Base-by-base conservation (phyloP, 2,329 filamentous ascomycete species). In the Penicillium sp. region DNA sequence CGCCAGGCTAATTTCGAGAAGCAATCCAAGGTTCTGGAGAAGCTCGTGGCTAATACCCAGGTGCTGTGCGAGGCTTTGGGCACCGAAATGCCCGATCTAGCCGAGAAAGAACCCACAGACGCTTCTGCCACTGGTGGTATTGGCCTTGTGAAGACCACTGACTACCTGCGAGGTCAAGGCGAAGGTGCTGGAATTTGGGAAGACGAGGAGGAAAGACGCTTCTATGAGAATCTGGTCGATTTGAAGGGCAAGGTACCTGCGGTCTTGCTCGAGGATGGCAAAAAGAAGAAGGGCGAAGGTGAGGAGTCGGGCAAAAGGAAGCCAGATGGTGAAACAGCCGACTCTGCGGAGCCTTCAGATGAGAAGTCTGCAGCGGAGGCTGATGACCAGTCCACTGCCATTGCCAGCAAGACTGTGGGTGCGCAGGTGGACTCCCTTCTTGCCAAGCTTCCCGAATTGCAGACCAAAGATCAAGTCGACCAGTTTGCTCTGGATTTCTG, bases 131-230 rank as follows among this genome's bases (percentile, higher is more conserved):
- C 89, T 67, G 87, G 90, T 51, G 88, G 89, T 1, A 97, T 99
- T 66, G 94, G 94, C 34, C 83, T 97, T 38, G 89, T 97, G 65
- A 97, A 97, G 76, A 89, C 92, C 11, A 90, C 91, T 0, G 93
- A 97, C 65, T 97, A 97, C 68, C 80, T 97, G 38, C 89, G 91
- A 37, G 92, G 92, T 13, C 90, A 95, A 71, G 89, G 88, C 22
- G 93, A 97, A 57, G 92, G 92, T 20, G 85, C 92, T 24, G 94
- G 94, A 0, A 97, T 99, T 60, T 99, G 94, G 94, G 92, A 97
- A 76, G 94, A 99, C 66, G 94, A 99, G 69, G 94, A 99, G 53
- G 93, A 99, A 75, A 87, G 94, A 57, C 89, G 94, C 58, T 99
- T 99, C 73, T 99, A 99, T 76, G 94, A 99, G 78, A 97, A 97